Percentiles rank a stretch among this genome's conserved stretches.
Conservation (phyloP, 805 yeast genomes). For the Vanderwaltozyma verrucispora region DNA sequence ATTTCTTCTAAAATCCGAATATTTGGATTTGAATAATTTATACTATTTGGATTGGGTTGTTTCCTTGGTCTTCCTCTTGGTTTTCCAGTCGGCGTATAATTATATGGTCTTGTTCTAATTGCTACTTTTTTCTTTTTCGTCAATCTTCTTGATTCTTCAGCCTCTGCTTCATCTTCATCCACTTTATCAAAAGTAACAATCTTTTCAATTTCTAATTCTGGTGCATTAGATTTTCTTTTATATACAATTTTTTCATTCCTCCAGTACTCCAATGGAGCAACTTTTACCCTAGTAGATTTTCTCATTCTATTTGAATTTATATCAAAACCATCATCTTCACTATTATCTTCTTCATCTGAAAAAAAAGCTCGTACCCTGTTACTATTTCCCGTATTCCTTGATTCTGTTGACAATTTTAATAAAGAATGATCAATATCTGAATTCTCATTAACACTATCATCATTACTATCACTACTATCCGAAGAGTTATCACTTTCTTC, state of each 20-base stretch:
- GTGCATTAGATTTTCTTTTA: slow-evolving; percentile 29
- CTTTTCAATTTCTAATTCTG: slow-evolving; percentile 47
- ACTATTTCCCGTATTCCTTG: too few species aligned
- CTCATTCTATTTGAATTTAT: slow-evolving; percentile 29
- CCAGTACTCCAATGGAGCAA: slow-evolving; percentile 76
- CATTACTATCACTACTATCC: slow-evolving; percentile 7
- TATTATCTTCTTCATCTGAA: slow-evolving; percentile 4
- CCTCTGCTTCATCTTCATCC: slow-evolving; percentile 22
- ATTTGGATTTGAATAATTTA: slow-evolving; percentile 10
- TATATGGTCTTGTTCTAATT: slow-evolving; percentile 13
- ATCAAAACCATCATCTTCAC: slow-evolving; percentile 25
- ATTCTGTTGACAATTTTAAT: too few species aligned
- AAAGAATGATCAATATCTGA: too few species aligned
- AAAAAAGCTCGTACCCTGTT: too few species aligned
- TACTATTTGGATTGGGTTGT: slow-evolving; percentile 1
- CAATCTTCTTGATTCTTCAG: slow-evolving; percentile 10
- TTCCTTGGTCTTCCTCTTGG: slow-evolving; percentile 25
- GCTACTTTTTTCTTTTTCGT: slow-evolving; percentile 5
- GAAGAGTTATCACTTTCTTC: slow-evolving; percentile 2
- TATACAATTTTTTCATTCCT: slow-evolving; percentile 68
- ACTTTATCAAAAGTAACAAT: slow-evolving; percentile 37
- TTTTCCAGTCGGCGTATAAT: slow-evolving; percentile 16
- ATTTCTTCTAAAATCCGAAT: slow-evolving; percentile 15
- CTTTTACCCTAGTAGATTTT: slow-evolving; percentile 53
- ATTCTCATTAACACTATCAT: slow-evolving; percentile 2